Evolutionary conservation across 2,329 filamentous ascomycete genomes (phyloP).

Genomic region (Cryphonectria radicalis): DNA sequence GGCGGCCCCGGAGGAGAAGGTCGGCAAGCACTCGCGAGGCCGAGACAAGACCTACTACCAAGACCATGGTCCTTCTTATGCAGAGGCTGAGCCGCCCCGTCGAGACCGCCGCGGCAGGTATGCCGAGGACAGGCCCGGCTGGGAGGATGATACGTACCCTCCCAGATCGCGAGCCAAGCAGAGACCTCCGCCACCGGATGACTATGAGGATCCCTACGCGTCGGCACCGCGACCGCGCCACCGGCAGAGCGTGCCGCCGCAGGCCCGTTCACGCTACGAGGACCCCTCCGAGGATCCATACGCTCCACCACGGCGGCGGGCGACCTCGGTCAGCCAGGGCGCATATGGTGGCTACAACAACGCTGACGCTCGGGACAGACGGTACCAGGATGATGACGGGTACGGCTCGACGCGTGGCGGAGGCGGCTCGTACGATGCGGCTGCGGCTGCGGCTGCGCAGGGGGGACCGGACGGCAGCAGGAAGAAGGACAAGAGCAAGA

Average conservation of each 20-base stretch:
- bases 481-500: constrained; percentile 26
- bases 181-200: neutral
- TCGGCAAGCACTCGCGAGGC: constrained; percentile 16
- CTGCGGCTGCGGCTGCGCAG: neutral
- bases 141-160: constrained; percentile 12
- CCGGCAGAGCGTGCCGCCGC: constrained; percentile 27
- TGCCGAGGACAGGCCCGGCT: constrained; percentile 14
- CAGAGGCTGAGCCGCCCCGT: constrained; percentile 16
- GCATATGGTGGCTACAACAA: constrained; percentile 2
- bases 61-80: constrained; percentile 10
- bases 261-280: constrained; percentile 13
- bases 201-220: constrained; percentile 23
- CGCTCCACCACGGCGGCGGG: constrained; percentile 18
- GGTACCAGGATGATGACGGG: constrained; percentile 18
- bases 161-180: constrained; percentile 16
- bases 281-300: constrained; percentile 14
- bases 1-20: constrained; percentile 13
- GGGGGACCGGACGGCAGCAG: neutral
- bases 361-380: neutral
- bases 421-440: constrained; percentile 5
- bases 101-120: constrained; percentile 15
- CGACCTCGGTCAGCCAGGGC: constrained; percentile 21
- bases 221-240: constrained; percentile 15
- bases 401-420: neutral
- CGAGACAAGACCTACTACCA: constrained; percentile 24